Evolutionary conservation across 768 basidiomycete species (phyloP).

Genomic region (Clavaria fumosa): DNA sequence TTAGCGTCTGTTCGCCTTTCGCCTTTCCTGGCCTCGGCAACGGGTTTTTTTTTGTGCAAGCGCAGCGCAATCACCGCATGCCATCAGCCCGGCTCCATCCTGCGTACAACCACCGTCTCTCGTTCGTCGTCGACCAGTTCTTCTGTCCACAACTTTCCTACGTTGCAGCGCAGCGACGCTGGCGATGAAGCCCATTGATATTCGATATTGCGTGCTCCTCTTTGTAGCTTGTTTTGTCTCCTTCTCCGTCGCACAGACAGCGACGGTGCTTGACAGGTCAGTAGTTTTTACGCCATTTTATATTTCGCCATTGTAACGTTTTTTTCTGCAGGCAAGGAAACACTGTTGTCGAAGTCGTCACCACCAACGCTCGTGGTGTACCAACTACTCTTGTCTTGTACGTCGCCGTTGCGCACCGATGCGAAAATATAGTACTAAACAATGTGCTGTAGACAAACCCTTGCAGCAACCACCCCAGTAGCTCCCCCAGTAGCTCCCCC

Average conservation of each 20-base stretch:
- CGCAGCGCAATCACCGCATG: background rate
- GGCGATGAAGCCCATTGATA: too few species aligned
- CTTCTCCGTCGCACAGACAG: constrained; percentile 28
- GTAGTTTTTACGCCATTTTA: constrained; percentile 11
- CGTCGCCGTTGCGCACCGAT: too few species aligned
- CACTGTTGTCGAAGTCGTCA: constrained; percentile 35
- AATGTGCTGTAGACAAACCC: constrained; percentile 14
- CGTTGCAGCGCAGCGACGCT: constrained; percentile 10
- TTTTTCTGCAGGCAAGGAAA: constrained; percentile 24
- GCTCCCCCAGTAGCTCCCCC: constrained; percentile 12
- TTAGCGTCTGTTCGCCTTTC: too few species aligned
- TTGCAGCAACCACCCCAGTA: constrained; percentile 14
- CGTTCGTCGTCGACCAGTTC: too few species aligned
- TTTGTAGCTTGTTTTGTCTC: constrained; percentile 12
- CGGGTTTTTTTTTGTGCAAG: background rate
- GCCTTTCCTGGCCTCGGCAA: too few species aligned
- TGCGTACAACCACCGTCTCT: constrained; percentile 7
- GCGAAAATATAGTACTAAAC: too few species aligned
- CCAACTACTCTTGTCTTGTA: constrained; percentile 31
- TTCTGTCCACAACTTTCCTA: constrained; percentile 2
- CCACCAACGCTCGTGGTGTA: constrained; percentile 24
- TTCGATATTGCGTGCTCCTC: constrained; percentile 9
- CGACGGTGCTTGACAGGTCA: constrained; percentile 33
- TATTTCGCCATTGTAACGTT: background rate
- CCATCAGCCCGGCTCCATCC: background rate